phyloP scores from a whole-genome alignment of 2,329 filamentous ascomycete genomes.

The Xylariales sp. region DNA sequence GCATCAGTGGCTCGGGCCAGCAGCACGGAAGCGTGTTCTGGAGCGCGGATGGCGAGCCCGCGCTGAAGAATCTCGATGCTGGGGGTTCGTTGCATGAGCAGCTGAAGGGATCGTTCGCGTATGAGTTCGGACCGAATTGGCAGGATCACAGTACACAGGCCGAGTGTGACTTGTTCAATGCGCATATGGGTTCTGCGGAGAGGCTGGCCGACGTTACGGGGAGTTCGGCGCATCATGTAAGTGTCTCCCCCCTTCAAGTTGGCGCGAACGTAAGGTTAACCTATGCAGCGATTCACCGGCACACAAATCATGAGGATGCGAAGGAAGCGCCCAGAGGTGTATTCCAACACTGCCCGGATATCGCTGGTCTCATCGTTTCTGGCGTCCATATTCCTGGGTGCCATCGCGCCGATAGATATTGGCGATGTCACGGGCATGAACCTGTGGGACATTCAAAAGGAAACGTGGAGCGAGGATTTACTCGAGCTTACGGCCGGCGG shows the following conservation, averaged over 20 bases:
- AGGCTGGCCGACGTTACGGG: constrained; percentile 76
- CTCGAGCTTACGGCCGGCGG: constrained; percentile 70
- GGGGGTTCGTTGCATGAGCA: constrained; percentile 65
- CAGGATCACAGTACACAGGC: constrained; percentile 92
- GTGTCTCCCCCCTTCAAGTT: constrained; percentile 26
- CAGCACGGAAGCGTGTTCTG: constrained; percentile 98
- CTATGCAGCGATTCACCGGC: constrained; percentile 89
- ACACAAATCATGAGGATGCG: constrained; percentile 90
- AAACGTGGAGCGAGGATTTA: constrained; percentile 69
- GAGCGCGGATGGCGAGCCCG: constrained; percentile 62
- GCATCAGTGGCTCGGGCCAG: constrained; percentile 88
- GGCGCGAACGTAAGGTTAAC: too few relatives aligned
- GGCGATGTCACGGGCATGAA: constrained; percentile 96
- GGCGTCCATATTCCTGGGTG: constrained; percentile 81
- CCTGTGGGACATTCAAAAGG: constrained; percentile 79
- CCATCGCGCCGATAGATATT: constrained; percentile 85
- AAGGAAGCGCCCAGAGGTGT: constrained; percentile 73
- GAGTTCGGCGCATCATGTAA: constrained; percentile 89
- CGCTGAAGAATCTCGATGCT: constrained; percentile 58
- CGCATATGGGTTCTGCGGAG: constrained; percentile 58
- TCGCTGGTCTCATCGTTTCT: constrained; percentile 94
- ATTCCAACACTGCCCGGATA: constrained; percentile 75
- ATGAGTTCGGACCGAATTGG: constrained; percentile 92
- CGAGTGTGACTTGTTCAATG: constrained; percentile 87
- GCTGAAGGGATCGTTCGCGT: constrained; percentile 68